Evolutionary conservation across 345 rosid species (phyloP).

Genomic region (Salix arbutifolia): DNA sequence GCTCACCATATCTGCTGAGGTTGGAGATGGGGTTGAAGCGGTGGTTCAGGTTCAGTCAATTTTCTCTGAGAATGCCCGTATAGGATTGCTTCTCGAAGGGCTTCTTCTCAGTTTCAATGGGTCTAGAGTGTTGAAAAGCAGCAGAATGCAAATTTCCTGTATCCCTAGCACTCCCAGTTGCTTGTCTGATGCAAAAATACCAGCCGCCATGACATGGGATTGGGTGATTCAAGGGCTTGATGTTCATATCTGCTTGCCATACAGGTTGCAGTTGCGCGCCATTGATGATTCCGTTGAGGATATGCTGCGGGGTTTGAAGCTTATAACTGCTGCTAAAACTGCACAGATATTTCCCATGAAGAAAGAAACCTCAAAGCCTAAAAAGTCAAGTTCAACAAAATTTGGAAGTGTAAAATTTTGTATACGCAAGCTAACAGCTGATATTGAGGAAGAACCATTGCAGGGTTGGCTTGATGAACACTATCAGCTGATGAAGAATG

Average conservation of each 20-base stretch:
- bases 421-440: slow-evolving; percentile 69
- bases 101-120: slow-evolving; percentile 66
- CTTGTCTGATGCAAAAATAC: slow-evolving; percentile 47
- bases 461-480: slow-evolving; percentile 99
- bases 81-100: slow-evolving; percentile 96
- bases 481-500: slow-evolving; percentile 70
- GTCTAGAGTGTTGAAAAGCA: slow-evolving; percentile 66
- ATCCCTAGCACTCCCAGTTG: slow-evolving; percentile 58
- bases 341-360: slow-evolving; percentile 50
- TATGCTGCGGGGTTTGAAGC: slow-evolving; percentile 80
- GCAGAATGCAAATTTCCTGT: slow-evolving; percentile 92
- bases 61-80: slow-evolving; percentile 91
- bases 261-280: slow-evolving; percentile 87
- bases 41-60: slow-evolving; percentile 82
- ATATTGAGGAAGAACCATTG: slow-evolving; percentile 94
- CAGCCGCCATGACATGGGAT: slow-evolving; percentile 46
- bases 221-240: slow-evolving; percentile 96
- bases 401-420: slow-evolving; percentile 71
- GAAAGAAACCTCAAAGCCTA: slow-evolving; percentile 63
- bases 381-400: slow-evolving; percentile 60
- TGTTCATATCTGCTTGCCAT: slow-evolving; percentile 83
- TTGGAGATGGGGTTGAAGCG: slow-evolving; percentile 90
- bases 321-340: slow-evolving; percentile 63
- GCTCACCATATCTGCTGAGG: slow-evolving; percentile 72
- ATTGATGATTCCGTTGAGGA: slow-evolving; percentile 95